Conservation (phyloP, 2,329 filamentous ascomycete genomes). For the Colletotrichum tropicicola region DNA sequence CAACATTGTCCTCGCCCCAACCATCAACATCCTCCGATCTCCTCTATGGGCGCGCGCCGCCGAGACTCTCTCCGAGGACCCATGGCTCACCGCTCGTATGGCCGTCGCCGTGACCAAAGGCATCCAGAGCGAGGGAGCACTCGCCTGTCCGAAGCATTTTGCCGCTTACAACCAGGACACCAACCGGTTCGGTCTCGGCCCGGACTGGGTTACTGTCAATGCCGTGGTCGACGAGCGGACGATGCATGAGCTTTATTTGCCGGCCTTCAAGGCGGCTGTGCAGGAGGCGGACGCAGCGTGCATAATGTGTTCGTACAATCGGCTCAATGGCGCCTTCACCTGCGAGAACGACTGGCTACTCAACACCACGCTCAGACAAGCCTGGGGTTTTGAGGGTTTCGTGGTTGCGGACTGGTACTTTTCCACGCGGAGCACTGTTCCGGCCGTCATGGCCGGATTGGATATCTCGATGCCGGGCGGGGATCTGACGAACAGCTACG, state of each 20-base stretch:
- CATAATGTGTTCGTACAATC: conserved; percentile 68
- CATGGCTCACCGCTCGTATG: conserved; percentile 37
- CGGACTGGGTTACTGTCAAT: conserved; percentile 56
- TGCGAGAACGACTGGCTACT: conserved; percentile 30
- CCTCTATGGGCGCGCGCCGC: conserved; percentile 71
- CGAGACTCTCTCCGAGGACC: conserved; percentile 69
- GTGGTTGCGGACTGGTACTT: conserved; percentile 31
- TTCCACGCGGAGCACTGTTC: conserved; percentile 36
- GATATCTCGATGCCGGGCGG: conserved; percentile 46
- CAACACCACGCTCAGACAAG: conserved; percentile 1
- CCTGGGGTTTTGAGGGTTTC: conserved; percentile 27
- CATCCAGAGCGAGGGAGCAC: conserved; percentile 41
- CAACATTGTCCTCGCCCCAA: conserved; percentile 67
- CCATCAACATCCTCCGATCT: conserved; percentile 69
- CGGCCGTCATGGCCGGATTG: conserved; percentile 34
- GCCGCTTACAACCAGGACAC: conserved; percentile 58
- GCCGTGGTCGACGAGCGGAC: conserved; percentile 60
- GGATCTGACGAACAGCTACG: no score
- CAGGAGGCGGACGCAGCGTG: conserved; percentile 62
- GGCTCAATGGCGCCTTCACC: conserved; percentile 50
- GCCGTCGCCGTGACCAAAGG: conserved; percentile 41
- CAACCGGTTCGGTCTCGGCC: background rate
- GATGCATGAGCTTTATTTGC: conserved; percentile 69
- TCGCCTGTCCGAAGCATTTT: conserved; percentile 45
- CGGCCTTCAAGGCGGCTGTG: conserved; percentile 70